Evolutionary conservation across 2,329 filamentous ascomycete species (phyloP).

Genomic region (Neocucurbitaria cava): DNA sequence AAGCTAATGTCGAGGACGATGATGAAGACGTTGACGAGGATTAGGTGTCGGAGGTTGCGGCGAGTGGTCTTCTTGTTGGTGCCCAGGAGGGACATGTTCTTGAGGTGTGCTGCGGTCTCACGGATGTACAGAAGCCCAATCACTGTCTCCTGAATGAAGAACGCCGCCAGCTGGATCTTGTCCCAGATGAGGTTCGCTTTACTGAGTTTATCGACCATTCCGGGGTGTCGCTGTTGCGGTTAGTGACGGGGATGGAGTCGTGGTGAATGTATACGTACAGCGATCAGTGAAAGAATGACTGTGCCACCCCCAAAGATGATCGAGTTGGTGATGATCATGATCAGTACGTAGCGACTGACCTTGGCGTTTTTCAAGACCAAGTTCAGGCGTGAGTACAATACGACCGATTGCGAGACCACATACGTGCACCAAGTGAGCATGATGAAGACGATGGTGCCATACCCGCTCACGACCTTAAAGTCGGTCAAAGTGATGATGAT

Average conservation of each 20-base stretch:
- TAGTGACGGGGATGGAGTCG: not conserved
- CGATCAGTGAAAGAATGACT: slow-evolving; percentile 60
- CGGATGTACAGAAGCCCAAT: slow-evolving; percentile 57
- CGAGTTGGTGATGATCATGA: slow-evolving; percentile 63
- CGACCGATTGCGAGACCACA: slow-evolving; percentile 65
- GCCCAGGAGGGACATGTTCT: slow-evolving; percentile 21
- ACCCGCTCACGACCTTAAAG: slow-evolving; percentile 52
- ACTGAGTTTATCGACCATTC: slow-evolving; percentile 14
- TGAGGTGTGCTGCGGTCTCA: slow-evolving; percentile 55
- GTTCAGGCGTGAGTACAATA: slow-evolving; percentile 67
- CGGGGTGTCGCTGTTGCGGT: slow-evolving; percentile 21
- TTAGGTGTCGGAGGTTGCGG: slow-evolving; percentile 40
- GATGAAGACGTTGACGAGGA: slow-evolving; percentile 50
- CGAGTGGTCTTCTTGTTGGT: slow-evolving; percentile 16
- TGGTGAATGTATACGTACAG: slow-evolving; percentile 39
- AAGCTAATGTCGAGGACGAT: slow-evolving; percentile 50
- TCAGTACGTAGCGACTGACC: slow-evolving; percentile 51
- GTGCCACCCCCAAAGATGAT: slow-evolving; percentile 61
- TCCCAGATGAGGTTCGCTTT: slow-evolving; percentile 39
- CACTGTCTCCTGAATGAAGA: slow-evolving; percentile 49
- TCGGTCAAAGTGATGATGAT: slow-evolving; percentile 52
- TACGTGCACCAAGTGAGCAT: slow-evolving; percentile 64
- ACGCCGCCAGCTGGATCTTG: slow-evolving; percentile 49
- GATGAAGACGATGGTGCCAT: slow-evolving; percentile 50
- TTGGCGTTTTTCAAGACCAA: slow-evolving; percentile 55